A percentile compares a stretch with the other conserved stretches of the same genome.
Conservation (phyloP, 192 early-diverging fungal genomes). For the Gryganskiella cystojenkinii region DNA sequence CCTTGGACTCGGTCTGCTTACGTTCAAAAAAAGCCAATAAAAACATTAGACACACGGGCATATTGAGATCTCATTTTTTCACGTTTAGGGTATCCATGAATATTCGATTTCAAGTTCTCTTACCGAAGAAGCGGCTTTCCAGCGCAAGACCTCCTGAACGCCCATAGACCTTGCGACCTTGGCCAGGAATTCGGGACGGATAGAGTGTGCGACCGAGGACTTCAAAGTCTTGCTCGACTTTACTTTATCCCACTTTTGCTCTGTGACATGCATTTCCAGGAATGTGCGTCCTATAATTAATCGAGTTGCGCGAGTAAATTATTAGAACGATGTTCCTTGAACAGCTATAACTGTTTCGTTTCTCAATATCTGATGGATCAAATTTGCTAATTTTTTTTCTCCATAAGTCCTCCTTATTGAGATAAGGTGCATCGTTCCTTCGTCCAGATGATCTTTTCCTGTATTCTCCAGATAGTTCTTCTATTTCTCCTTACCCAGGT, state of each 20-base stretch:
- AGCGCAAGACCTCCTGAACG: conserved; percentile 43
- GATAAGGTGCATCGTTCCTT: background rate
- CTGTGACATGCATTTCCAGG: conserved; percentile 42
- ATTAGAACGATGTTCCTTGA: no score
- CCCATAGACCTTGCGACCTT: conserved; percentile 40
- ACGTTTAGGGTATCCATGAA: background rate
- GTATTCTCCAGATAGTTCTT: background rate
- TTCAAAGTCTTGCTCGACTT: conserved; percentile 42
- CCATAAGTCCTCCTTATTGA: background rate
- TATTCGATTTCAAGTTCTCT: background rate
- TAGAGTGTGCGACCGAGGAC: conserved; percentile 18
- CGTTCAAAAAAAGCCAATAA: conserved; percentile 1
- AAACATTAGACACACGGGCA: no score
- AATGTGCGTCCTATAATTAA: conserved; percentile 43
- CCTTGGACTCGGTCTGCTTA: no score
- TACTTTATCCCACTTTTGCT: conserved; percentile 48
- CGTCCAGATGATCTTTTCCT: background rate
- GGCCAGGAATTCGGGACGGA: conserved; percentile 24
- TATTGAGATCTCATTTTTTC: no score
- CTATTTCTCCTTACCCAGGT: conserved; percentile 26
- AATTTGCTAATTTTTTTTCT: no score
- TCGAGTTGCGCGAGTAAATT: no score
- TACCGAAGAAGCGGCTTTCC: conserved; percentile 43
- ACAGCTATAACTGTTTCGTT: no score
- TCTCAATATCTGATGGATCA: background rate